Evolutionary conservation across 768 basidiomycete species (phyloP).

Genomic region (Suillus plorans): DNA sequence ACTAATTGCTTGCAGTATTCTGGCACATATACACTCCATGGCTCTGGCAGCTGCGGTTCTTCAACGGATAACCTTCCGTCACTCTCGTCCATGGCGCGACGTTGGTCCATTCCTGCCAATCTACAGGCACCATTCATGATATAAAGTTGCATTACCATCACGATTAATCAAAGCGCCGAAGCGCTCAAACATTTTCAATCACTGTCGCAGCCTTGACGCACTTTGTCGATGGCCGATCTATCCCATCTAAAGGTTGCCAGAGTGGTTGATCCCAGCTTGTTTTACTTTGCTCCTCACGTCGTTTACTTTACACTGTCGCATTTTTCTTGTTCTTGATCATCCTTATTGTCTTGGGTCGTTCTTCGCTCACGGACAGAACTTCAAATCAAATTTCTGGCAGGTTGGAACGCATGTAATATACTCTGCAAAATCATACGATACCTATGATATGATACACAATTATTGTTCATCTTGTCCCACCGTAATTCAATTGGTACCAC

Average conservation of each 20-base stretch:
- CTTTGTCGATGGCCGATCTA: neutral
- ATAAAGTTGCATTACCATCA: slow-evolving; percentile 22
- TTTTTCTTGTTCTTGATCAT: slow-evolving; percentile 23
- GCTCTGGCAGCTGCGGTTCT: slow-evolving; percentile 28
- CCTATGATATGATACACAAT: slow-evolving; percentile 22
- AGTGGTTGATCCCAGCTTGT: neutral
- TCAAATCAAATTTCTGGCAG: slow-evolving; percentile 23
- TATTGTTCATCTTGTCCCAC: slow-evolving; percentile 17
- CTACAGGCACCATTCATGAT: slow-evolving; percentile 34
- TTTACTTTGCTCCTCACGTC: slow-evolving; percentile 3
- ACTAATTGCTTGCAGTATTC: slow-evolving; percentile 18
- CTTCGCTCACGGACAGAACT: slow-evolving; percentile 23
- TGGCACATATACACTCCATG: slow-evolving; percentile 23
- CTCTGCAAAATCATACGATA: slow-evolving; percentile 21
- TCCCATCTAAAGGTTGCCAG: slow-evolving; percentile 1
- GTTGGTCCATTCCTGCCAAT: slow-evolving; percentile 36
- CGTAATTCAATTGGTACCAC: neutral
- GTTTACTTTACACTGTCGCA: slow-evolving; percentile 18
- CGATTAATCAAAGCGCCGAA: neutral
- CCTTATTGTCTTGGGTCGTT: slow-evolving; percentile 26
- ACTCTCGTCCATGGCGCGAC: slow-evolving; percentile 36
- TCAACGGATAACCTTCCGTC: slow-evolving; percentile 32
- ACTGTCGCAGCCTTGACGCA: neutral
- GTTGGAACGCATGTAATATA: slow-evolving; percentile 37
- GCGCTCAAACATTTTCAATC: neutral